These are phyloP conservation scores for Pseudogymnoascus sp. DNA, from an alignment of 2,329 filamentous ascomycete genomes.

Conservation along the genomic window DNA sequence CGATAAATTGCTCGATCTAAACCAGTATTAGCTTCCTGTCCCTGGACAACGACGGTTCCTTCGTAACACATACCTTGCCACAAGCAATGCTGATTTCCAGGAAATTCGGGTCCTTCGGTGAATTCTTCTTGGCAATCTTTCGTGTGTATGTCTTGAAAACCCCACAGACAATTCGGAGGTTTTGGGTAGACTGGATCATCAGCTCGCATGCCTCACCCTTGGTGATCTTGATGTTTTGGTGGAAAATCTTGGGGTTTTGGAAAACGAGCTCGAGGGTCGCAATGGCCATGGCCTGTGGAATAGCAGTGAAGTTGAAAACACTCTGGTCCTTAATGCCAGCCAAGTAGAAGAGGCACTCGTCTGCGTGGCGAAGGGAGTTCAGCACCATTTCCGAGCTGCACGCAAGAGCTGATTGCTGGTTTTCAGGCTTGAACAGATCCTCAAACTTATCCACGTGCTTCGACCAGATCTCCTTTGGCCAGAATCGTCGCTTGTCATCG, in stretches of 20 bases:
- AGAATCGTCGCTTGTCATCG: slow-evolving; percentile 78
- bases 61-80: slow-evolving; percentile 55
- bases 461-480: slow-evolving; percentile 89
- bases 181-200: slow-evolving; percentile 86
- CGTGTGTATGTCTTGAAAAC: slow-evolving; percentile 69
- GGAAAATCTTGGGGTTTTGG: slow-evolving; percentile 76
- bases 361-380: slow-evolving; percentile 72
- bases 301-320: slow-evolving; percentile 94
- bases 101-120: slow-evolving; percentile 81
- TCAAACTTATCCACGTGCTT: slow-evolving; percentile 83
- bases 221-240: slow-evolving; percentile 85
- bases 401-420: slow-evolving; percentile 68
- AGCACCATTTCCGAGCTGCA: slow-evolving; percentile 87
- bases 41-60: neutral
- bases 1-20: slow-evolving; percentile 87
- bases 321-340: slow-evolving; percentile 85
- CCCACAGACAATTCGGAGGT: slow-evolving; percentile 68
- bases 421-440: slow-evolving; percentile 74
- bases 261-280: slow-evolving; percentile 87
- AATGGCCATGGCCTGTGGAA: slow-evolving; percentile 91
- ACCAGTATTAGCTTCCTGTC: neutral
- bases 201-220: slow-evolving; percentile 83
- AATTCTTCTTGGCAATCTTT: slow-evolving; percentile 84
- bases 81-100: slow-evolving; percentile 81
- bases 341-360: slow-evolving; percentile 91